These are phyloP conservation scores for Angomonas deanei DNA, from an alignment of 208 protist species.

Conservation along the genomic window DNA sequence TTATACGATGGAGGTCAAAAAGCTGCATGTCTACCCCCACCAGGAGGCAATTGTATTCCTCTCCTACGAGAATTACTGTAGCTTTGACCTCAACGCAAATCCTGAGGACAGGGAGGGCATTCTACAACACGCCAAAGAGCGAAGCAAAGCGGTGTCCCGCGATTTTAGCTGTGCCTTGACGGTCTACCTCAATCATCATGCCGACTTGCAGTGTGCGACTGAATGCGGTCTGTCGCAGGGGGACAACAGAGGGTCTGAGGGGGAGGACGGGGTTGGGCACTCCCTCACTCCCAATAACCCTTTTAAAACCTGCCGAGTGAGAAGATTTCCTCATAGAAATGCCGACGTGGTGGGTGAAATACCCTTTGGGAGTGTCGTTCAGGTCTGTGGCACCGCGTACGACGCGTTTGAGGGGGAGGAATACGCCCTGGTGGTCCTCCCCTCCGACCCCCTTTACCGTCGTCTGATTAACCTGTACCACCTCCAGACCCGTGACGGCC, in stretches of 20 bases:
- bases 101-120: too few relatives aligned
- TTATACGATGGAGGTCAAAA: neutral
- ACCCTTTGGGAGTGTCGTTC: constrained; percentile 38
- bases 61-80: neutral
- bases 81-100: neutral
- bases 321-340: constrained; percentile 55
- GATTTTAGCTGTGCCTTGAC: too few relatives aligned
- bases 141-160: too few relatives aligned
- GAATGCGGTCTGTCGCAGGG: too few relatives aligned
- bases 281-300: constrained; percentile 34
- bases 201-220: too few relatives aligned
- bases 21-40: neutral
- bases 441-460: constrained; percentile 12
- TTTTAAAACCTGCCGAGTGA: constrained; percentile 51
- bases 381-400: constrained; percentile 41
- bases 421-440: constrained; percentile 63
- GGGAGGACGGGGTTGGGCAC: constrained; percentile 39
- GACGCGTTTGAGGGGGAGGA: constrained; percentile 56
- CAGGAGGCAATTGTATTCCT: neutral
- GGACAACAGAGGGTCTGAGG: too few relatives aligned
- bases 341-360: constrained; percentile 68
- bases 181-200: too few relatives aligned
- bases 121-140: too few relatives aligned
- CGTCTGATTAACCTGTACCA: constrained; percentile 26
- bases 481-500: constrained; percentile 23